Conservation (phyloP, 495 filamentous ascomycete genomes). For the Aspergillus nanangensis region DNA sequence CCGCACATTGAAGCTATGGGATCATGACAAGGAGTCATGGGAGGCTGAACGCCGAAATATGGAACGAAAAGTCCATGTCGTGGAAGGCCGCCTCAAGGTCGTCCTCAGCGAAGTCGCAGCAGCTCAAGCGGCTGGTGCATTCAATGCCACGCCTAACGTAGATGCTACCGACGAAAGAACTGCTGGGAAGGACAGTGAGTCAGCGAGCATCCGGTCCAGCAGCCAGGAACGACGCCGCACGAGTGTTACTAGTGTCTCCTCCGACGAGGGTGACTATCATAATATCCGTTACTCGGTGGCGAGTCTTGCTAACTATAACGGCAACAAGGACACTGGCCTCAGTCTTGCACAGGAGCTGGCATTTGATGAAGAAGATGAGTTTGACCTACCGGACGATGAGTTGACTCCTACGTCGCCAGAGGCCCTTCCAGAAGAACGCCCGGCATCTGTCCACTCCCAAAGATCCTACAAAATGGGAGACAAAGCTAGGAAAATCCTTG, state of each 20-base stretch:
- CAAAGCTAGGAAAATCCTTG: constrained; percentile 49
- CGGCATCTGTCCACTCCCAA: constrained; percentile 38
- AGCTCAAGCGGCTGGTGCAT: constrained; percentile 53
- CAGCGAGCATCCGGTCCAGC: constrained; percentile 69
- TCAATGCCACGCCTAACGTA: constrained; percentile 19
- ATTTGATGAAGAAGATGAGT: constrained; percentile 73
- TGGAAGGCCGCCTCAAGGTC: constrained; percentile 77
- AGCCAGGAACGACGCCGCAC: constrained; percentile 55
- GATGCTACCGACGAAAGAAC: constrained; percentile 32
- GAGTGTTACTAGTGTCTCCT: constrained; percentile 62
- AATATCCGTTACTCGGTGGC: constrained; percentile 63
- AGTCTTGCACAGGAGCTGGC: constrained; percentile 88
- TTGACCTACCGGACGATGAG: constrained; percentile 35
- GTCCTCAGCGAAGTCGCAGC: constrained; percentile 81
- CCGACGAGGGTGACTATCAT: constrained; percentile 42
- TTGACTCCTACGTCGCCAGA: constrained; percentile 25
- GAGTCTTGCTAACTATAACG: constrained; percentile 47
- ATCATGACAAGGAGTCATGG: constrained; percentile 77
- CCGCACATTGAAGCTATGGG: constrained; percentile 70
- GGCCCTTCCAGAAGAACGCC: constrained; percentile 45
- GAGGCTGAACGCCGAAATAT: constrained; percentile 72
- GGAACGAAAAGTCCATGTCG: constrained; percentile 80
- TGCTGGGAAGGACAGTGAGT: constrained; percentile 56
- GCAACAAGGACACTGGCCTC: constrained; percentile 56
- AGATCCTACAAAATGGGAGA: constrained; percentile 33